Evolutionary conservation across 2,329 filamentous ascomycete genomes (phyloP).

Genomic region (Tolypocladium inflatum): DNA sequence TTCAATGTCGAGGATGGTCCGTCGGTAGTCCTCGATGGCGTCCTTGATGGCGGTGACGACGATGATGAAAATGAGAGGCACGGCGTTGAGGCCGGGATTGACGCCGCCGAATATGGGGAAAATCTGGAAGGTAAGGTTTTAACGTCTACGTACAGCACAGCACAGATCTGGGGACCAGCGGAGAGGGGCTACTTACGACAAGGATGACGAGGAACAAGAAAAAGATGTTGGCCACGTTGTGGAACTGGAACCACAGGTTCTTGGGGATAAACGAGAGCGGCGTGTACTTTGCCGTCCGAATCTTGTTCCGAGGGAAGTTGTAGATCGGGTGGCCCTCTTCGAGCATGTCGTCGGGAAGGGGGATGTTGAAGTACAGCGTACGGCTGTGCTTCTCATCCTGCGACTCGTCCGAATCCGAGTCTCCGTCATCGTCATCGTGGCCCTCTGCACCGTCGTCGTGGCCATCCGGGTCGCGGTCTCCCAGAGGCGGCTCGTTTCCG

Average conservation of each 20-base stretch:
- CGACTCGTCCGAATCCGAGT: slow-evolving; percentile 26
- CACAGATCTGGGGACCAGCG: background rate
- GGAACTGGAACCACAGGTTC: slow-evolving; percentile 95
- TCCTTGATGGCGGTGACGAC: slow-evolving; percentile 86
- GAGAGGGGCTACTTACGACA: slow-evolving; percentile 52
- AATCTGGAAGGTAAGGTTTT: slow-evolving; percentile 49
- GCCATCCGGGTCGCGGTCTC: slow-evolving; percentile 17
- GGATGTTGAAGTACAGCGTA: slow-evolving; percentile 76
- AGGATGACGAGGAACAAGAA: slow-evolving; percentile 96
- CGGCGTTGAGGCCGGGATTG: slow-evolving; percentile 82
- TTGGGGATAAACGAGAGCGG: slow-evolving; percentile 91
- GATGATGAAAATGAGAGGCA: slow-evolving; percentile 89
- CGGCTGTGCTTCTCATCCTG: slow-evolving; percentile 35
- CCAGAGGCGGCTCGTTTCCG: slow-evolving; percentile 15
- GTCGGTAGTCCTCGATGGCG: slow-evolving; percentile 86
- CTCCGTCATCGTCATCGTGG: slow-evolving; percentile 17
- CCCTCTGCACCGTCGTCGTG: slow-evolving; percentile 18
- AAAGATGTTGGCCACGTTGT: slow-evolving; percentile 97
- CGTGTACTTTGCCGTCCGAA: slow-evolving; percentile 95
- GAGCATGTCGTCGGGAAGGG: slow-evolving; percentile 62
- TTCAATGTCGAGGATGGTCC: slow-evolving; percentile 84
- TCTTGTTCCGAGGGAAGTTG: slow-evolving; percentile 84
- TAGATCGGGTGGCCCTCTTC: slow-evolving; percentile 67
- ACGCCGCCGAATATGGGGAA: slow-evolving; percentile 91
- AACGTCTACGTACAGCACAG: background rate